Percentiles rank a stretch among this genome's conserved stretches.
Evolutionary conservation across 768 basidiomycete species (phyloP).

Genomic region (Xanthoconium stramineum): DNA sequence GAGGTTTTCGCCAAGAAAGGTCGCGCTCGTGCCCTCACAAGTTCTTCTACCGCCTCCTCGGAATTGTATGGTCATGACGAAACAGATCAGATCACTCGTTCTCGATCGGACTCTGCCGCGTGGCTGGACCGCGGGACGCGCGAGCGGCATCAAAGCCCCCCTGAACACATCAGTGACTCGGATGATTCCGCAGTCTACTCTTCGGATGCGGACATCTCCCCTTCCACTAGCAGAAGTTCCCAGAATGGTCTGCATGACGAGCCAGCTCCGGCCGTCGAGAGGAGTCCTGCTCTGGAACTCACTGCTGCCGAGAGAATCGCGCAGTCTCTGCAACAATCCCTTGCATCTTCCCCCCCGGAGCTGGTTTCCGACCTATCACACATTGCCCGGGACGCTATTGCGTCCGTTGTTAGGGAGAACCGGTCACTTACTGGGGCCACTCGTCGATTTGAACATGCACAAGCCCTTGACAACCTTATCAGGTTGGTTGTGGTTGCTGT

Average conservation of each 20-base stretch:
- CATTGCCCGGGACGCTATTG: constrained; percentile 55
- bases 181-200: constrained; percentile 65
- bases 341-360: constrained; percentile 57
- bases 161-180: constrained; percentile 62
- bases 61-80: constrained; percentile 23
- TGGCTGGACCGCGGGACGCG: constrained; percentile 26
- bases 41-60: constrained; percentile 34
- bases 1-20: constrained; percentile 27
- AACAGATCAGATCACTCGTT: constrained; percentile 21
- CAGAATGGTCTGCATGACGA: constrained; percentile 26
- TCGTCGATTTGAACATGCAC: constrained; percentile 53
- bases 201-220: constrained; percentile 32
- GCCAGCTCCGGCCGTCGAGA: constrained; percentile 11
- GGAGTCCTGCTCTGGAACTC: constrained; percentile 38
- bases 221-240: constrained; percentile 30
- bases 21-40: constrained; percentile 33
- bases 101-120: constrained; percentile 35
- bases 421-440: constrained; percentile 45
- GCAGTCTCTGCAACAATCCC: constrained; percentile 56
- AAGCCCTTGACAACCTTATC: constrained; percentile 61
- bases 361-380: constrained; percentile 60
- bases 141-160: constrained; percentile 29
- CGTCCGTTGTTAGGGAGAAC: constrained; percentile 55
- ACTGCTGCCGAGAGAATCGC: constrained; percentile 70
- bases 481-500: constrained; percentile 64